These are phyloP conservation scores for Penicillium capsulatum DNA, from an alignment of 2,329 filamentous ascomycete species.

Conservation along the genomic window DNA sequence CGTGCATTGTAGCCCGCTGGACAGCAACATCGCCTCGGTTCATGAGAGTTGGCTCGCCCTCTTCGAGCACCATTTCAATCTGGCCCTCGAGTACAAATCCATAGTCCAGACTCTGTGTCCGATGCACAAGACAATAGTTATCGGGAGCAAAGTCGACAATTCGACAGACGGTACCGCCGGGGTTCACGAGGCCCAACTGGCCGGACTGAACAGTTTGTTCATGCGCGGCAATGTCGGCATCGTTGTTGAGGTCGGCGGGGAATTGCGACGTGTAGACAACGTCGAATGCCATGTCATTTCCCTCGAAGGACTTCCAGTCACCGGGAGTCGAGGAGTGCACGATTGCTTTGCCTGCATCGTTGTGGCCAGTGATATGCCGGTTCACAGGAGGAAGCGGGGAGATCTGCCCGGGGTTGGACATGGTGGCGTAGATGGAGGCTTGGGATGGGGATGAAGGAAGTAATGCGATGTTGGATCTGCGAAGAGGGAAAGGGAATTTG, in stretches of 20 bases:
- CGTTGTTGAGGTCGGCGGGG: conserved; percentile 33
- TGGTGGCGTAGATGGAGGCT: conserved; percentile 1
- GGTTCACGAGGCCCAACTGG: conserved; percentile 36
- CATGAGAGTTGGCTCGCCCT: conserved; percentile 48
- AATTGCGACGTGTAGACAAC: conserved; percentile 40
- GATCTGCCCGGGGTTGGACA: conserved; percentile 23
- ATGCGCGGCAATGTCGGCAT: conserved; percentile 34
- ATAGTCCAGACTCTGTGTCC: conserved; percentile 53
- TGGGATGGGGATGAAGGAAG: no score
- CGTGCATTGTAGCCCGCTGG: conserved; percentile 54
- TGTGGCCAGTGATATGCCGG: conserved; percentile 40
- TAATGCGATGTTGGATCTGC: no score
- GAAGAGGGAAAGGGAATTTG: no score
- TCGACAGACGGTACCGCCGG: conserved; percentile 43
- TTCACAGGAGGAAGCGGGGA: conserved; percentile 27
- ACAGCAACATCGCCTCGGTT: conserved; percentile 53
- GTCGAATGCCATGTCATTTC: conserved; percentile 36
- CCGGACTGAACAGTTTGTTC: conserved; percentile 24
- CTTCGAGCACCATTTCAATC: conserved; percentile 51
- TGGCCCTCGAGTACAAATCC: conserved; percentile 54
- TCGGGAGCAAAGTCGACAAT: conserved; percentile 49
- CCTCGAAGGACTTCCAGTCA: conserved; percentile 27
- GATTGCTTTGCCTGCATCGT: conserved; percentile 34
- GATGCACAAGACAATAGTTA: conserved; percentile 47
- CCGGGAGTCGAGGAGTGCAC: conserved; percentile 31